Conservation (phyloP, 225 moss, liverwort and hornwort species). For the Ulota crispa region DNA sequence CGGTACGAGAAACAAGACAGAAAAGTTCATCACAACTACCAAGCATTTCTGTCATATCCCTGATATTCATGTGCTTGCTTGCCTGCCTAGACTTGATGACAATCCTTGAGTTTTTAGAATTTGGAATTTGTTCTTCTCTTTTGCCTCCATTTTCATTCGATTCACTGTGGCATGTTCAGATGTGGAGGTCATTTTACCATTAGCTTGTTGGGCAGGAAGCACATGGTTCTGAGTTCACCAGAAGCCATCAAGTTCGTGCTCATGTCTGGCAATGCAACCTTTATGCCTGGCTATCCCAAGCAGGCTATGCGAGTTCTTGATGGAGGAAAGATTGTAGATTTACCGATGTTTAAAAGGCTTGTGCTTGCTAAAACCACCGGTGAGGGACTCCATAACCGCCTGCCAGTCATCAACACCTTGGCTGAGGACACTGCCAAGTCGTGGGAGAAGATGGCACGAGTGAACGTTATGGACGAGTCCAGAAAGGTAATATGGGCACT, state of each 20-base stretch:
- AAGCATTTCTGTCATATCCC: too few species aligned
- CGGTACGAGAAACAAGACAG: too few species aligned
- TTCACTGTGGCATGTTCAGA: constrained; percentile 2
- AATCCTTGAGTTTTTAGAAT: not conserved
- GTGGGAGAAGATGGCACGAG: constrained; percentile 8
- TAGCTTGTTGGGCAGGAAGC: not conserved
- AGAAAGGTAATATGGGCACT: constrained; percentile 14
- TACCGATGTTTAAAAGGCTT: not conserved
- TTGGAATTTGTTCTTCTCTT: not conserved
- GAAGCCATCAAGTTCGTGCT: constrained; percentile 36
- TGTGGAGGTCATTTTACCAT: constrained; percentile 22
- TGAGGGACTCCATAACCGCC: not conserved
- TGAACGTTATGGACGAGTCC: constrained; percentile 22
- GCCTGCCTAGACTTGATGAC: too few species aligned
- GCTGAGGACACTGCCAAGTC: constrained; percentile 28
- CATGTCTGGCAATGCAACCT: constrained; percentile 17
- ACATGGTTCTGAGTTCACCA: constrained; percentile 13
- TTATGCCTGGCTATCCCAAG: not conserved
- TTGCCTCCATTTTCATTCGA: not conserved
- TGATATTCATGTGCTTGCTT: too few species aligned
- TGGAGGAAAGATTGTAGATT: not conserved
- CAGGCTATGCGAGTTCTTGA: fast-evolving
- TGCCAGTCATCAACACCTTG: constrained; percentile 29
- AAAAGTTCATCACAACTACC: too few species aligned
- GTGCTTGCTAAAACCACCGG: constrained; percentile 10